Base-by-base conservation (phyloP, 2,329 filamentous ascomycete genomes). In the Xenosphaeropsis pyriputrescens region DNA sequence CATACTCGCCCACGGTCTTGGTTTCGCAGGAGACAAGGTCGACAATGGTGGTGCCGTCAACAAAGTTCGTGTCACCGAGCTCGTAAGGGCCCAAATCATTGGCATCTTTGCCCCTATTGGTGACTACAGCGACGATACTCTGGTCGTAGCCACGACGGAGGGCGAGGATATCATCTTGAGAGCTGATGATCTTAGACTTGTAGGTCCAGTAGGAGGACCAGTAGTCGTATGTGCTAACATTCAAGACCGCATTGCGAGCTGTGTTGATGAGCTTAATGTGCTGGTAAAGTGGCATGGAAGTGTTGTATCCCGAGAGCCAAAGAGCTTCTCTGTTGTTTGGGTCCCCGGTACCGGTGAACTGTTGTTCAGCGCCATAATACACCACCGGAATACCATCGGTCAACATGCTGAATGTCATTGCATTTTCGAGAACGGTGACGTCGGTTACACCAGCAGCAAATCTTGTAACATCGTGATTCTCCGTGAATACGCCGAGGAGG, bases 281-380 rank as follows among this genome's bases (percentile, higher is more conserved):
- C 18, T 46, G 43, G 45, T 66, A 66, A 2, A 65, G 45, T 5
- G 54, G 47, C 4, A 54, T 43, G 0, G 45, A 48, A 0, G 55
- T 64, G 14, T 53, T 45, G 41, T 61, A 66, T 0, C 53, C 53
- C 0, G 57, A 43, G 1, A 60, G 43, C 63, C 63, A 67, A n/a
- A 57, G 48, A 5, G 62, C 61, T 44, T 64, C 62, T 11, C 62
- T 60, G 41, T 64, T 64, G 16, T 48, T 11, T 1, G 61, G 61
- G 22, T 59, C 59, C 11, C 30, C 41, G 3, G 36, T 41, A 16
- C 60, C 60, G 8, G 52, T 47, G 47, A 61, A 63, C 45, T 63
- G 58, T 41, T 70, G 67, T 47, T 70, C 67, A 44, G 68, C 63
- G 7, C 67, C 67, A 41, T 66, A 57, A 45, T 70, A 70, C 26